Evolutionary conservation across 2,329 filamentous ascomycete genomes (phyloP), one percentile per base, ranked within the genome.

Genomic region (Penicillium sp.): DNA sequence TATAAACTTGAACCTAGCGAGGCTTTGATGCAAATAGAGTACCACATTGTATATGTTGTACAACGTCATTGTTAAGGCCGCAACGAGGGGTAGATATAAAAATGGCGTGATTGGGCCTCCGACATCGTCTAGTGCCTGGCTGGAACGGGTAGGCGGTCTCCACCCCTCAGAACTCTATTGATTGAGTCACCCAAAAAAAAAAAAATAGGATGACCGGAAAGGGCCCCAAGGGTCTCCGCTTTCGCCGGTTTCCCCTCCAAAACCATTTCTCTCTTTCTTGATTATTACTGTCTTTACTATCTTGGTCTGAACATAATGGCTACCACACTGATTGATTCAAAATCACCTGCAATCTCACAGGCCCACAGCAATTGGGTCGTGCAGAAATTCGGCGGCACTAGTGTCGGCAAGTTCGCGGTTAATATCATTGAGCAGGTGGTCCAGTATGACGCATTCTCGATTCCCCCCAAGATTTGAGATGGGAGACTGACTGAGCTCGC

Each of bases 301-400:
- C 26, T 19, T 43, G 42, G 42, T n/a, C 47, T 32, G 34, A 36
- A 5, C 38, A 50, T 6, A 16, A 56, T 55, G 41, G 29, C 40
- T 35, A 47, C 50, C 26, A 46, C 51, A 19, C 8, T 41, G n/a
- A 36, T 43, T 32, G 35, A 43, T 52, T 57, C 47, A 49, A 54
- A 34, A 36, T 27, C 49, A 32, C 50, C 47, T 46, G 50, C 53
- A 56, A 47, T 47, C 42, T 42, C 39, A 13, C 45, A 47, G 56
- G 60, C 58, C 57, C 58, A 63, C 47, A 67, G 69, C 59, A 77
- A 79, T 60, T 96, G 91, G 92, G 81, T 96, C 29, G 89, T 97
- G 47, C 91, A 96, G 73, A 97, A 97, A 75, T 96, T 96, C 73
- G 92, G 92, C 59, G 93, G 93, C 47, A 99, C 93, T 48, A 96